phyloP scores from a whole-genome alignment of 352 stramenopile species.

The Plasmopara muralis region DNA sequence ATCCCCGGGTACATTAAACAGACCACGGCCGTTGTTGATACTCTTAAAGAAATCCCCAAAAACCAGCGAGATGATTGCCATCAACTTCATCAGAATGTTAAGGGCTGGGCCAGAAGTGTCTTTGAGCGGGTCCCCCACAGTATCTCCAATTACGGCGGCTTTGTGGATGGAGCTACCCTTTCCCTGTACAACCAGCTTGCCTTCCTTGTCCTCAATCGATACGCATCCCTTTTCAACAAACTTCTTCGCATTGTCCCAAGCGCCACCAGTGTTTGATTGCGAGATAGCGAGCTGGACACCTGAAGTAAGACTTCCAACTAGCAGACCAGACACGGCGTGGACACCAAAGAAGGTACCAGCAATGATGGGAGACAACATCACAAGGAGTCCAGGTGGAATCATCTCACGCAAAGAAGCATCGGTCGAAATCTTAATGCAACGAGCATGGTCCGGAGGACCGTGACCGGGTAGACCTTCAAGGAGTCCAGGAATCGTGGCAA shows the following conservation, averaged over 20 bases:
- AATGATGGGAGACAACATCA: slow-evolving; percentile 98
- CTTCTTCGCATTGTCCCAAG: slow-evolving; percentile 99
- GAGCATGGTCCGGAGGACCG: slow-evolving; percentile 77
- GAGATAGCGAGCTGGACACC: slow-evolving; percentile 98
- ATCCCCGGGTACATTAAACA: slow-evolving; percentile 84
- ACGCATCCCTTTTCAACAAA: slow-evolving; percentile 97
- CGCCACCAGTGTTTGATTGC: slow-evolving; percentile 98
- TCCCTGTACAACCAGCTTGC: slow-evolving; percentile 84
- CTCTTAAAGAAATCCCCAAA: slow-evolving; percentile 99
- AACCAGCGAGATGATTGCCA: slow-evolving; percentile 98
- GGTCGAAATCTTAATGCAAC: slow-evolving; percentile 99
- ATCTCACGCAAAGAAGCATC: slow-evolving; percentile 98
- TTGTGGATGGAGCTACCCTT: slow-evolving; percentile 99
- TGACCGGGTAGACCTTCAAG: slow-evolving; percentile 90
- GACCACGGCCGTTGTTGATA: slow-evolving; percentile 92
- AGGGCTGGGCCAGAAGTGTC: slow-evolving; percentile 98
- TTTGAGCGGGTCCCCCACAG: slow-evolving; percentile 99
- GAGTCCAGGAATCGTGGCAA: slow-evolving; percentile 97
- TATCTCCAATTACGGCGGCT: slow-evolving; percentile 96
- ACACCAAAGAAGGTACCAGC: slow-evolving; percentile 98
- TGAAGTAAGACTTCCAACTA: slow-evolving; percentile 94
- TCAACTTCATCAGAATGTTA: slow-evolving; percentile 99
- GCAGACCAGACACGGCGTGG: slow-evolving; percentile 94
- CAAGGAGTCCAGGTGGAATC: slow-evolving; percentile 96
- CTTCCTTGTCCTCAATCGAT: slow-evolving; percentile 87